phyloP scores from a whole-genome alignment of 2,329 filamentous ascomycete genomes.

The Aureobasidium melanogenum region DNA sequence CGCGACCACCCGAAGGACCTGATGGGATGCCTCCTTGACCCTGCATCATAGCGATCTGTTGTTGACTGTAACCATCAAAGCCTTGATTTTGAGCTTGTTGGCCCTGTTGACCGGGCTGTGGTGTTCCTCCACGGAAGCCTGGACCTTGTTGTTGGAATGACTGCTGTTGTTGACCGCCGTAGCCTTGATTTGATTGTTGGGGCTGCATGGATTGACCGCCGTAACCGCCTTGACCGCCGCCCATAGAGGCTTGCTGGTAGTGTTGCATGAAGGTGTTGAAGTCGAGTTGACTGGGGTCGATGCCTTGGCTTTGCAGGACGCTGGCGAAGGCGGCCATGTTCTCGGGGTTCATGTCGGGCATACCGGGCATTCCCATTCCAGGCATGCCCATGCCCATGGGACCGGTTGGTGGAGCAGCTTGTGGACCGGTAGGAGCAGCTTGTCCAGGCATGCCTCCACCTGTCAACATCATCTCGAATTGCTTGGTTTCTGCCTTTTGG shows the following conservation, averaged over 20 bases:
- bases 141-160: slow-evolving; percentile 15
- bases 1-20: slow-evolving; percentile 17
- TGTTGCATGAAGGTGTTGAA: slow-evolving; percentile 46
- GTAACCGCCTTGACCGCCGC: slow-evolving; percentile 16
- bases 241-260: slow-evolving; percentile 32
- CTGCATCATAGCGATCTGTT: slow-evolving; percentile 29
- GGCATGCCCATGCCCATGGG: slow-evolving; percentile 16
- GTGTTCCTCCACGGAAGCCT: slow-evolving; percentile 15
- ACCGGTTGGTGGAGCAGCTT: neutral
- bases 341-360: slow-evolving; percentile 44
- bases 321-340: slow-evolving; percentile 53
- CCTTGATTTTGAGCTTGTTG: slow-evolving; percentile 20
- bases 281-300: slow-evolving; percentile 46
- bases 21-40: slow-evolving; percentile 16
- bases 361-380: slow-evolving; percentile 31
- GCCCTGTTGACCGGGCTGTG: slow-evolving; percentile 18
- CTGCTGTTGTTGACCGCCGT: slow-evolving; percentile 16
- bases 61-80: slow-evolving; percentile 26
- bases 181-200: slow-evolving; percentile 16
- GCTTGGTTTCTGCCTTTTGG: slow-evolving; percentile 62
- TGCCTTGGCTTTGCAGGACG: slow-evolving; percentile 45
- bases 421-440: neutral
- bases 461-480: slow-evolving; percentile 53
- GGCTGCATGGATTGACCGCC: slow-evolving; percentile 14
- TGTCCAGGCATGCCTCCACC: slow-evolving; percentile 26